Conservation (phyloP, 2,329 filamentous ascomycete genomes). For the Sporothrix euskadiensis region DNA sequence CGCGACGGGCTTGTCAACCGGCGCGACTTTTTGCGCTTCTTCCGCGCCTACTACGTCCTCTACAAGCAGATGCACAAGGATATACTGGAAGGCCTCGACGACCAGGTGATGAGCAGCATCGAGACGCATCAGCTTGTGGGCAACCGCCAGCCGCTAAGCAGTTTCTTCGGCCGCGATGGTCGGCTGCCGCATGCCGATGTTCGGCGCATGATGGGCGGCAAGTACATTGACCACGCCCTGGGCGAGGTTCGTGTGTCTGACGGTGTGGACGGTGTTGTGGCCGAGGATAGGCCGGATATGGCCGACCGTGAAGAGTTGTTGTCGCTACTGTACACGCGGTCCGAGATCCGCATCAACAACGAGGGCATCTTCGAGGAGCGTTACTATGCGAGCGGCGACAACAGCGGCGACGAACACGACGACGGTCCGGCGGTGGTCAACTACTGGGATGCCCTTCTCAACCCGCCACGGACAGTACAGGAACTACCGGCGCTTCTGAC, state of each 20-base stretch:
- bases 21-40: constrained; percentile 86
- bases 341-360: constrained; percentile 23
- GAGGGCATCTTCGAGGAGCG: constrained; percentile 21
- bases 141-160: constrained; percentile 73
- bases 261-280: constrained; percentile 57
- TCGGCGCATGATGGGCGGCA: constrained; percentile 65
- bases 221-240: constrained; percentile 56
- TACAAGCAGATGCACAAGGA: constrained; percentile 89
- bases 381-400: not conserved
- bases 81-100: constrained; percentile 73
- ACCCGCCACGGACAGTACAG: constrained; percentile 48
- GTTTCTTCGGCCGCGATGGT: constrained; percentile 71
- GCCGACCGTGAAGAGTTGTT: constrained; percentile 32
- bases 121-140: constrained; percentile 75
- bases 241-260: constrained; percentile 66
- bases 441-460: constrained; percentile 48
- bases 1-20: constrained; percentile 82
- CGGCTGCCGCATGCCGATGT: constrained; percentile 64
- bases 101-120: constrained; percentile 72
- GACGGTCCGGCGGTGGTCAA: constrained; percentile 40
- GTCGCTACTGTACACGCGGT: constrained; percentile 46
- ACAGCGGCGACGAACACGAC: constrained; percentile 29
- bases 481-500: constrained; percentile 46
- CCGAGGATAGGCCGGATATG: constrained; percentile 58
- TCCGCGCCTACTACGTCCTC: constrained; percentile 86